Conservation (phyloP, 2,329 filamentous ascomycete genomes). For the Emericellopsis atlantica region DNA sequence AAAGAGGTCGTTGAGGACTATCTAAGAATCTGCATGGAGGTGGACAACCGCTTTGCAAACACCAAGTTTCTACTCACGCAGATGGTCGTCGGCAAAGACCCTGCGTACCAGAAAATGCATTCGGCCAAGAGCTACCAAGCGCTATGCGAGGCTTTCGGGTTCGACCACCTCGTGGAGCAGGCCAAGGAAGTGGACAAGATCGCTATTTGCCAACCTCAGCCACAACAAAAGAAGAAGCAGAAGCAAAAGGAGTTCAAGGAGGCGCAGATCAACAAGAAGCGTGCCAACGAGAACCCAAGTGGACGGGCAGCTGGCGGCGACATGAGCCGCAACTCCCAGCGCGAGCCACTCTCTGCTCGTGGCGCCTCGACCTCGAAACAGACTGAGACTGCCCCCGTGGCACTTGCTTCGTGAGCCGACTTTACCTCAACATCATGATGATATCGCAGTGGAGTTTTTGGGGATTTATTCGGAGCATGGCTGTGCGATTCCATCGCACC, state of each 20-base stretch:
- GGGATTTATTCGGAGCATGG: no score
- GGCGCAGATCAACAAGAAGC: no score
- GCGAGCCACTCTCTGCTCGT: constrained; percentile 22
- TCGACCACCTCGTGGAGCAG: constrained; percentile 47
- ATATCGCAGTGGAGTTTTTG: background rate
- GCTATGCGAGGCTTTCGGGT: constrained; percentile 50
- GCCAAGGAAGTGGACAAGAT: constrained; percentile 55
- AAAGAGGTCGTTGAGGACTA: constrained; percentile 66
- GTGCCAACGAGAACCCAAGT: constrained; percentile 15
- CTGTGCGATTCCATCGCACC: no score
- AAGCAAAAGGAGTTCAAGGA: background rate
- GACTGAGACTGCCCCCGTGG: constrained; percentile 10
- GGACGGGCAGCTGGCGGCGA: constrained; percentile 36
- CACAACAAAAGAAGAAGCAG: constrained; percentile 12
- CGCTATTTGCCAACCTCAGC: constrained; percentile 42
- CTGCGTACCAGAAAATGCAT: constrained; percentile 48
- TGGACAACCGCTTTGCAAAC: constrained; percentile 81
- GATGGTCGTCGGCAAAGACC: constrained; percentile 70
- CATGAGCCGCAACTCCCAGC: constrained; percentile 22
- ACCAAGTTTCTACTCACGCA: constrained; percentile 85
- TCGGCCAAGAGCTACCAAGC: constrained; percentile 59
- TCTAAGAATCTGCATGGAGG: constrained; percentile 56
- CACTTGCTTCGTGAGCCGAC: constrained; percentile 6
- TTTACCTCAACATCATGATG: background rate
- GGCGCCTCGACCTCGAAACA: constrained; percentile 10